phyloP scores from a whole-genome alignment of 2,329 filamentous ascomycete genomes.

The Alternaria brassicicola region DNA sequence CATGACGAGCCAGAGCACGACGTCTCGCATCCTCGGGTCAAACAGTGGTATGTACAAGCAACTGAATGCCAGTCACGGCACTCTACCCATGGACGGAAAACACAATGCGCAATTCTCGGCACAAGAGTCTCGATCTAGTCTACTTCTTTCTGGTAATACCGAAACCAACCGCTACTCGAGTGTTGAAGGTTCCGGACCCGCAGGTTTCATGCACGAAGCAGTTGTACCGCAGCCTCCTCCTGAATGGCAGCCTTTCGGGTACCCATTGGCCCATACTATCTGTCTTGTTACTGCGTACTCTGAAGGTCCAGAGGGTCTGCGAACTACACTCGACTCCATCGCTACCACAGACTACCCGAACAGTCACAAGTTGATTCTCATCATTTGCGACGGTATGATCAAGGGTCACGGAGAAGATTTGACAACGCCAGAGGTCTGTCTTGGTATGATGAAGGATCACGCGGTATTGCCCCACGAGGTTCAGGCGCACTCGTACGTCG shows the following conservation, averaged over 20 bases:
- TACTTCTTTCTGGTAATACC: slow-evolving; percentile 50
- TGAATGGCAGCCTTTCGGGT: slow-evolving; percentile 97
- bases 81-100: slow-evolving; percentile 55
- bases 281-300: slow-evolving; percentile 97
- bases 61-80: slow-evolving; percentile 63
- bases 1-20: slow-evolving; percentile 88
- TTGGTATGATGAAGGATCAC: slow-evolving; percentile 95
- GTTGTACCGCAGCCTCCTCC: slow-evolving; percentile 95
- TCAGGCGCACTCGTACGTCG: slow-evolving; percentile 91
- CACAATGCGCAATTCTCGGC: slow-evolving; percentile 21
- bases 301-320: slow-evolving; percentile 88
- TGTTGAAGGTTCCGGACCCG: slow-evolving; percentile 75
- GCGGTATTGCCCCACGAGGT: slow-evolving; percentile 81
- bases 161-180: slow-evolving; percentile 59
- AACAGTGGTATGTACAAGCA: slow-evolving; percentile 70
- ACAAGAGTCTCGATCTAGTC: slow-evolving; percentile 50
- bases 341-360: slow-evolving; percentile 98
- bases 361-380: slow-evolving; percentile 95
- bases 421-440: slow-evolving; percentile 86
- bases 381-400: slow-evolving; percentile 97
- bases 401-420: slow-evolving; percentile 89
- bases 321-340: slow-evolving; percentile 93
- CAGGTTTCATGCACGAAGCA: slow-evolving; percentile 94
- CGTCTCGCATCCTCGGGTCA: slow-evolving; percentile 73
- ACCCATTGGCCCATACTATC: slow-evolving; percentile 89